These are phyloP conservation scores for Syzygium oleosum DNA, from an alignment of 345 rosid species.

Conservation along the genomic window DNA sequence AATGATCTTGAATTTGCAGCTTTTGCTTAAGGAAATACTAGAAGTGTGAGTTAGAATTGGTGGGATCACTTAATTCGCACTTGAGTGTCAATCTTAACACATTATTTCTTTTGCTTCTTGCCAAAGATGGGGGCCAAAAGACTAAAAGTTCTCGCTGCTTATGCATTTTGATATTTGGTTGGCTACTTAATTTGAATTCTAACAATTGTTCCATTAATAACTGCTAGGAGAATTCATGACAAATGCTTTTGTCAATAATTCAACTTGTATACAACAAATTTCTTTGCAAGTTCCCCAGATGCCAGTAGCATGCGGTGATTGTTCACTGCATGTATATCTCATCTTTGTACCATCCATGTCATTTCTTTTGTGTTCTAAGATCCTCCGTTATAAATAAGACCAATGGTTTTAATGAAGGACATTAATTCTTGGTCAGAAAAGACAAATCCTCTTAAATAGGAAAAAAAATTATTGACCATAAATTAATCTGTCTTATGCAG, in stretches of 20 bases:
- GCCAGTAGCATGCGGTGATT: not conserved
- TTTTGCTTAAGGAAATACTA: not conserved
- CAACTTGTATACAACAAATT: not conserved
- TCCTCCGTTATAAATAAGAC: not conserved
- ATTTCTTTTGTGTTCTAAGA: not conserved
- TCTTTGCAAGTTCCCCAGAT: not conserved
- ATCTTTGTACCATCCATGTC: not conserved
- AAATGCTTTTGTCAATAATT: not conserved
- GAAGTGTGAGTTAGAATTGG: not conserved
- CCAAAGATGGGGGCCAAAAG: not conserved
- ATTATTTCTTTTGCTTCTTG: not conserved
- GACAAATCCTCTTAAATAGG: not conserved
- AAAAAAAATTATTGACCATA: not conserved
- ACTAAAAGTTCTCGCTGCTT: not conserved
- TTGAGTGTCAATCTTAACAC: not conserved
- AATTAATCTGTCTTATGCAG: not conserved
- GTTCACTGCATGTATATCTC: not conserved
- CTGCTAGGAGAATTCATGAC: not conserved
- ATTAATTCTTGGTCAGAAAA: not conserved
- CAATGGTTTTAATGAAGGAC: not conserved
- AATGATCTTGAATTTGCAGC: not conserved
- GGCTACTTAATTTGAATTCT: not conserved
- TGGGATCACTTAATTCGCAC: not conserved
- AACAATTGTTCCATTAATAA: not conserved
- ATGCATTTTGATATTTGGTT: not conserved